phyloP scores from a whole-genome alignment of 805 yeast genomes.

The Wickerhamiella cacticola region DNA sequence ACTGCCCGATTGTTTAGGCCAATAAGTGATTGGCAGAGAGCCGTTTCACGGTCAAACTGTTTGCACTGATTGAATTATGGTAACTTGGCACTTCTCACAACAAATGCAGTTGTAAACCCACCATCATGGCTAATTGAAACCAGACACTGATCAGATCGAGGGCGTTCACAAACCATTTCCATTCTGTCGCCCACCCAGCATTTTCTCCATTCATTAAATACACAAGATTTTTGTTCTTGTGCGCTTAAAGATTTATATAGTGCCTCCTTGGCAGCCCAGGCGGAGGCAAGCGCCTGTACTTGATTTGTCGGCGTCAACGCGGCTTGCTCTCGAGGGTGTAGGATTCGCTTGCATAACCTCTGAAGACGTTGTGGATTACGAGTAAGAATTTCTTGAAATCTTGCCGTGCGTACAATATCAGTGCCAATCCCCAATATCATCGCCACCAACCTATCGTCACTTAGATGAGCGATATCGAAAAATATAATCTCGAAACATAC shows the following conservation, averaged over 20 bases:
- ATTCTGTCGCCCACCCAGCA: slow-evolving; percentile 13
- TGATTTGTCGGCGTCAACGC: slow-evolving; percentile 18
- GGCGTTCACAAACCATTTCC: slow-evolving; percentile 17
- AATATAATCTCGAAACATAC: slow-evolving; percentile 68
- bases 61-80: too few relatives aligned
- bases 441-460: neutral
- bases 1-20: too few relatives aligned
- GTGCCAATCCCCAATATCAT: slow-evolving; percentile 42
- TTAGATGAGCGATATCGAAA: slow-evolving; percentile 20
- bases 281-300: slow-evolving; percentile 36
- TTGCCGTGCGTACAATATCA: slow-evolving; percentile 39
- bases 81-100: neutral
- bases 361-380: slow-evolving; percentile 30
- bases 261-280: slow-evolving; percentile 72
- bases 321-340: slow-evolving; percentile 40
- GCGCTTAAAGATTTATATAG: slow-evolving; percentile 46
- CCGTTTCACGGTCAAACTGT: too few relatives aligned
- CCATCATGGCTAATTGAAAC: slow-evolving; percentile 56
- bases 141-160: slow-evolving; percentile 37
- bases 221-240: slow-evolving; percentile 40
- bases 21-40: too few relatives aligned
- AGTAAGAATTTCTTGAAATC: slow-evolving; percentile 37
- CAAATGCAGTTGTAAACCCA: slow-evolving; percentile 39
- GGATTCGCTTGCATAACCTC: slow-evolving; percentile 37
- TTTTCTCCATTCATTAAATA: slow-evolving; percentile 40